These are phyloP conservation scores for Pichia rugopelliculosa DNA, from an alignment of 805 yeast genomes.

Conservation along the genomic window DNA sequence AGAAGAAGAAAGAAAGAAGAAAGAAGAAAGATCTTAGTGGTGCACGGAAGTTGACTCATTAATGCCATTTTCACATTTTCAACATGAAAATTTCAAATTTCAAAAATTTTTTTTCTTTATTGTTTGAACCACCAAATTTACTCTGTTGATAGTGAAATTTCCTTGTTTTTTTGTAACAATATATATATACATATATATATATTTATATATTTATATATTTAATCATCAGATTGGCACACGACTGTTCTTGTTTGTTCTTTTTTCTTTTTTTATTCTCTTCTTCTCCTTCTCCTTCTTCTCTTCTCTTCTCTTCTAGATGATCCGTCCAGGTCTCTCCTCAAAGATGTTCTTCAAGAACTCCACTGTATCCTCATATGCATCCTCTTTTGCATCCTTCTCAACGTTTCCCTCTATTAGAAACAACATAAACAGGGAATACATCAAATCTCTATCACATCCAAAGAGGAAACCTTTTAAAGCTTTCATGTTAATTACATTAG, in stretches of 20 bases:
- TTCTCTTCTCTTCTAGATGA: neutral
- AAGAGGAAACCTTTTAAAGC: slow-evolving; percentile 6
- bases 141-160: too few relatives aligned
- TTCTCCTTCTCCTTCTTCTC: neutral
- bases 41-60: neutral
- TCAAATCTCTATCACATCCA: neutral
- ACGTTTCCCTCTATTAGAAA: neutral
- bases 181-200: too few relatives aligned
- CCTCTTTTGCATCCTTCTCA: neutral
- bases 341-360: neutral
- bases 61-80: neutral
- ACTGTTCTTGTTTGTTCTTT: neutral
- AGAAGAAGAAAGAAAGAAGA: neutral
- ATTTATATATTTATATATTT: too few relatives aligned
- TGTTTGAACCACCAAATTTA: too few relatives aligned
- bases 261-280: neutral
- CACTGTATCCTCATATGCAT: neutral
- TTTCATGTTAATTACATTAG: slow-evolving; percentile 6
- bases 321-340: neutral
- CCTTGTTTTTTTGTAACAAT: neutral
- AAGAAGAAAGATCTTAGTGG: neutral
- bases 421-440: neutral
- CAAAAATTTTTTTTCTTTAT: neutral
- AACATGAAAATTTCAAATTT: neutral
- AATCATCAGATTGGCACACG: neutral